Percentiles rank a stretch among this genome's conserved stretches.
phyloP scores from a whole-genome alignment of 1,284 basidiomycete genomes.

The Takashimella tepidaria region DNA sequence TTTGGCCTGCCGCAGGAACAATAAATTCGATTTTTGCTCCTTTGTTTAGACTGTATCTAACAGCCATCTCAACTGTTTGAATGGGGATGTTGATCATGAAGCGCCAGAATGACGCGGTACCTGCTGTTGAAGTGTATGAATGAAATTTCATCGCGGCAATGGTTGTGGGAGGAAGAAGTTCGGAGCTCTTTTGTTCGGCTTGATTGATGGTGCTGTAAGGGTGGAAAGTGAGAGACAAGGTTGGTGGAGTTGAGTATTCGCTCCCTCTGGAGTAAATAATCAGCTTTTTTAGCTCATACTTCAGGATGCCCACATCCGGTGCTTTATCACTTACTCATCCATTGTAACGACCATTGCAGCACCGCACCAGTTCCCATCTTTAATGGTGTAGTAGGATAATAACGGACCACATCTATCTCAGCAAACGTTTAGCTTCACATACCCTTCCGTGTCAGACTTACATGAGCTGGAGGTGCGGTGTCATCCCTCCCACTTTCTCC shows the following conservation, averaged over 20 bases:
- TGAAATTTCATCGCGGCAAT: conserved; percentile 69
- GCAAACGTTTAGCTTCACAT: neutral
- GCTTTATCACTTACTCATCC: conserved; percentile 20
- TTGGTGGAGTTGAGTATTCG: conserved; percentile 69
- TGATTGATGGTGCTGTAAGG: conserved; percentile 22
- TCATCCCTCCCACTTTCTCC: conserved; percentile 31
- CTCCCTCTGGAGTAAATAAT: conserved; percentile 59
- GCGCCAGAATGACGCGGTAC: conserved; percentile 88
- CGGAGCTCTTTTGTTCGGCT: conserved; percentile 9
- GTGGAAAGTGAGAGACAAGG: conserved; percentile 57
- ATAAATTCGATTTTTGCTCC: conserved; percentile 75
- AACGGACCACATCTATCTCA: conserved; percentile 63
- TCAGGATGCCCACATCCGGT: too few relatives aligned
- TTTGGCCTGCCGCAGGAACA: conserved; percentile 73
- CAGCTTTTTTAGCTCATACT: conserved; percentile 2
- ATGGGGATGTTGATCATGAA: conserved; percentile 84
- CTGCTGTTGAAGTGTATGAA: conserved; percentile 59
- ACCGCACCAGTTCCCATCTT: conserved; percentile 73
- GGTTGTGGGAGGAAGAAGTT: conserved; percentile 17
- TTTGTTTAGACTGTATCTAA: conserved; percentile 71
- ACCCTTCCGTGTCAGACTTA: conserved; percentile 18
- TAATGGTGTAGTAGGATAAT: conserved; percentile 82
- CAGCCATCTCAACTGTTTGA: conserved; percentile 64
- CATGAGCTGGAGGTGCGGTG: conserved; percentile 50
- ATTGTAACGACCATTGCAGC: conserved; percentile 73